Evolutionary conservation across 495 filamentous ascomycete genomes (phyloP).

Genomic region (Daldinia concentrica): DNA sequence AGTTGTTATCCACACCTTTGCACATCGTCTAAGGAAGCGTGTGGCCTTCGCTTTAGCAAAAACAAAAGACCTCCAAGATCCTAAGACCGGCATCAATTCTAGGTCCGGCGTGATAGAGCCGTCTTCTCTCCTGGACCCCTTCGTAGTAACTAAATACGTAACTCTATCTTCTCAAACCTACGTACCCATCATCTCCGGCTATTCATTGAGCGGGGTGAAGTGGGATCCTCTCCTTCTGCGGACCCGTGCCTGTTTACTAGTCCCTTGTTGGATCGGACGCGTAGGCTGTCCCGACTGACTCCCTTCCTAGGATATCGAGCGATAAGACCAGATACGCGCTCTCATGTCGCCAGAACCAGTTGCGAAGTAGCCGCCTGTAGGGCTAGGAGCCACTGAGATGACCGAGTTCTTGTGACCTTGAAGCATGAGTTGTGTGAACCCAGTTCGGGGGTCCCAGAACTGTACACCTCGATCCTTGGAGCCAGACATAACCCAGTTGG

Average conservation of each 20-base stretch:
- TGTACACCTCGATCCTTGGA: conserved; percentile 92
- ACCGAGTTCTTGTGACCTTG: conserved; percentile 95
- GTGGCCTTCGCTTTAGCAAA: background rate
- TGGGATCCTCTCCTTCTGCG: too few species aligned
- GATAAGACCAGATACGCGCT: conserved; percentile 87
- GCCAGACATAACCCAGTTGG: conserved; percentile 88
- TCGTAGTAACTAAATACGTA: background rate
- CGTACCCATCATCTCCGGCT: background rate
- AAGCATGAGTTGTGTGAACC: conserved; percentile 89
- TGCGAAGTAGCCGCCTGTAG: conserved; percentile 79
- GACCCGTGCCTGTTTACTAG: too few species aligned
- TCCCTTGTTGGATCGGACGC: too few species aligned
- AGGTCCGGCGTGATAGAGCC: background rate
- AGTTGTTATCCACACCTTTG: conserved; percentile 21
- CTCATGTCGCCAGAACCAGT: conserved; percentile 92
- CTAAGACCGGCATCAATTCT: background rate
- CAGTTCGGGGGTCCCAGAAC: conserved; percentile 91
- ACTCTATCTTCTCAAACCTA: background rate
- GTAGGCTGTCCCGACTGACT: background rate
- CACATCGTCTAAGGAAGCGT: conserved; percentile 1
- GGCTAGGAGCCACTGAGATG: conserved; percentile 88
- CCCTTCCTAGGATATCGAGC: conserved; percentile 35
- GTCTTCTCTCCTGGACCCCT: background rate
- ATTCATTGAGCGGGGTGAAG: background rate
- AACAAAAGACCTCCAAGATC: background rate